Evolutionary conservation across 1,284 basidiomycete genomes (phyloP).

Genomic region (Austroboletus novae-zelandiae): DNA sequence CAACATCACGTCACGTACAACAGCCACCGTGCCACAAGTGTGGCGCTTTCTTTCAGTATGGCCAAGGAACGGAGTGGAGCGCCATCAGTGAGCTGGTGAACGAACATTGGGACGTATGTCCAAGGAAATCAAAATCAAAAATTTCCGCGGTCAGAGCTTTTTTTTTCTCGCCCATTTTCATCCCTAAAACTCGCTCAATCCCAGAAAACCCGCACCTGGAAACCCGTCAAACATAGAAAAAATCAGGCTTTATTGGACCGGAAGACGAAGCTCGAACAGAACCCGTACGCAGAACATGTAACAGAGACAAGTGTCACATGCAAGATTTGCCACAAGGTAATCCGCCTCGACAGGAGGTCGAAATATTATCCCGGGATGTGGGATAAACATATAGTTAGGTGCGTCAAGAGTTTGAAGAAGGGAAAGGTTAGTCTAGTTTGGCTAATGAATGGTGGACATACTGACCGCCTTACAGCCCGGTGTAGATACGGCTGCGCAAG

Average conservation of each 20-base stretch:
- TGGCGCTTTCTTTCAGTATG: constrained; percentile 25
- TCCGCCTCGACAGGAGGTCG: constrained; percentile 34
- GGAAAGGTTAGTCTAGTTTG: constrained; percentile 24
- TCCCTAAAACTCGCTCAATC: neutral
- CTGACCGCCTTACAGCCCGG: constrained; percentile 21
- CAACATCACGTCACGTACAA: constrained; percentile 7
- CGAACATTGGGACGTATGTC: constrained; percentile 29
- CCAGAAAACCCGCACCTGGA: constrained; percentile 7
- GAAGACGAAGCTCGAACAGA: constrained; percentile 28
- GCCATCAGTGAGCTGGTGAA: constrained; percentile 27
- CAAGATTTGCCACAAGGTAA: constrained; percentile 24
- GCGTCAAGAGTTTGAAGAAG: constrained; percentile 15
- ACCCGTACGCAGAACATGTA: constrained; percentile 26
- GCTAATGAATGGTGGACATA: neutral
- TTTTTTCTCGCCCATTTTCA: neutral
- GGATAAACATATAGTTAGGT: constrained; percentile 30
- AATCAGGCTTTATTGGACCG: constrained; percentile 29
- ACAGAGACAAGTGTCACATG: constrained; percentile 29
- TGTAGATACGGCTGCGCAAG: constrained; percentile 3
- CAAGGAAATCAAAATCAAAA: constrained; percentile 16
- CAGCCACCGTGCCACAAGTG: constrained; percentile 29
- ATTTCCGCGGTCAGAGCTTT: constrained; percentile 5
- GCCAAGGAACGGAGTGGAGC: constrained; percentile 22
- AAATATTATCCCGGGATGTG: constrained; percentile 34
- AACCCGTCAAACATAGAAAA: constrained; percentile 25